phyloP scores from a whole-genome alignment of 1,139 yeast genomes.

The Kodamaea suecica region DNA sequence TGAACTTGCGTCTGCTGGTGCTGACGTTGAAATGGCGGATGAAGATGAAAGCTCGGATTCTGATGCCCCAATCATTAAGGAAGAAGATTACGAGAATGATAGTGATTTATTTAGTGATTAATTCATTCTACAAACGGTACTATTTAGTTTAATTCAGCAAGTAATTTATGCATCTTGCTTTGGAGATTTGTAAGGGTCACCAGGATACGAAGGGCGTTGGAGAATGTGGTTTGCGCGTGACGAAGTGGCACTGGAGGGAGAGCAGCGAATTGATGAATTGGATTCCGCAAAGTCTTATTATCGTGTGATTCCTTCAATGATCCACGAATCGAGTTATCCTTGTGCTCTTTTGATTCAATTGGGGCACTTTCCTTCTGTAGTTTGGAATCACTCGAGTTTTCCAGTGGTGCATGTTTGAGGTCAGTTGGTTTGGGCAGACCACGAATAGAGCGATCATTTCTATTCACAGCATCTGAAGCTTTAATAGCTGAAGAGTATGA shows the following conservation, averaged over 20 bases:
- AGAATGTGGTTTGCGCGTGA: conserved; percentile 38
- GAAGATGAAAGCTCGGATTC: conserved; percentile 22
- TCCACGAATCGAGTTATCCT: no score
- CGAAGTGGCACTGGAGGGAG: conserved; percentile 44
- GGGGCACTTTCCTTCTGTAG: no score
- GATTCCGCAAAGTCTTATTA: conserved; percentile 20
- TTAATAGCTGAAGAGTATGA: no score
- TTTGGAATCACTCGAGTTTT: no score
- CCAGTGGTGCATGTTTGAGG: no score
- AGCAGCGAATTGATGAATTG: conserved; percentile 50
- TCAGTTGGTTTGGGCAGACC: no score
- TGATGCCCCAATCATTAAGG: conserved; percentile 36
- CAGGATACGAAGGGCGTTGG: conserved; percentile 24
- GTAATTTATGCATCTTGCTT: neutral
- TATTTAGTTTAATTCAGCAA: conserved; percentile 49
- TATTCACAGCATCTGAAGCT: no score
- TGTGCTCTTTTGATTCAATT: no score
- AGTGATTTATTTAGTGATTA: conserved; percentile 47
- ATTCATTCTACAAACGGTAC: no score
- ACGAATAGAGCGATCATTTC: no score
- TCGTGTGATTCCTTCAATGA: neutral
- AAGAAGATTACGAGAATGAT: conserved; percentile 48
- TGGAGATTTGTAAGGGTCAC: conserved; percentile 1
- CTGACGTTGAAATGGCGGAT: conserved; percentile 17
- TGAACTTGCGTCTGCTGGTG: conserved; percentile 16